A percentile compares a stretch with the other conserved stretches of the same genome.
Evolutionary conservation across 441 rosid species (phyloP).

Genomic region (Gossypium davidsonii): DNA sequence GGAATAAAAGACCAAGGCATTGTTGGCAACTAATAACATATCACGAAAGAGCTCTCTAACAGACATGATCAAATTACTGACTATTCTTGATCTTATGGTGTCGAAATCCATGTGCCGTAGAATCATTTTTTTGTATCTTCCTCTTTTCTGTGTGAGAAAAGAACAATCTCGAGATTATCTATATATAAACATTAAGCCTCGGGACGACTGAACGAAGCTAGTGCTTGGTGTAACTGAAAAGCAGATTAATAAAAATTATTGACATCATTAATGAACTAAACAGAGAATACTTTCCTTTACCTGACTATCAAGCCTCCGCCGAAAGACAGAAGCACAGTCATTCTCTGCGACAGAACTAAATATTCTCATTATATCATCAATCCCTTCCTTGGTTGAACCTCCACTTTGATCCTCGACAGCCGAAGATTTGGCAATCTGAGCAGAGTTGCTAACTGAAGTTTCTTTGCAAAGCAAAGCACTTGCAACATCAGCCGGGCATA

Average conservation of each 20-base stretch:
- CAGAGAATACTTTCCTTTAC: constrained; percentile 27
- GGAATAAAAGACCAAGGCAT: constrained; percentile 68
- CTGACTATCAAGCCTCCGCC: constrained; percentile 79
- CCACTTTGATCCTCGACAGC: constrained; percentile 27
- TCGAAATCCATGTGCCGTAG: constrained; percentile 68
- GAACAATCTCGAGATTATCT: constrained; percentile 6
- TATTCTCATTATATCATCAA: constrained; percentile 40
- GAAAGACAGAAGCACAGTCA: constrained; percentile 55
- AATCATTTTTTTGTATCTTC: constrained; percentile 78
- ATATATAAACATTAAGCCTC: neutral
- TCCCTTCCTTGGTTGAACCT: constrained; percentile 28
- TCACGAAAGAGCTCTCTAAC: constrained; percentile 60
- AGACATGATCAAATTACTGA: constrained; percentile 34
- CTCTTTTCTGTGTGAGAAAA: constrained; percentile 55
- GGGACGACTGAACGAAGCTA: neutral
- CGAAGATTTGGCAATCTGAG: constrained; percentile 26
- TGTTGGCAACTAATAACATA: constrained; percentile 66
- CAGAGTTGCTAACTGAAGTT: constrained; percentile 39
- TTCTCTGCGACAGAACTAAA: constrained; percentile 44
- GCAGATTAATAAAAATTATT: neutral
- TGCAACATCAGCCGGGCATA: constrained; percentile 35
- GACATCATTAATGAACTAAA: neutral
- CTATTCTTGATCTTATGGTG: constrained; percentile 56
- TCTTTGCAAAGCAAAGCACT: constrained; percentile 42
- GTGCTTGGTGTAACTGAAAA: neutral